Base-by-base conservation (phyloP, 2,329 filamentous ascomycete species). In the Fusarium longipes region DNA sequence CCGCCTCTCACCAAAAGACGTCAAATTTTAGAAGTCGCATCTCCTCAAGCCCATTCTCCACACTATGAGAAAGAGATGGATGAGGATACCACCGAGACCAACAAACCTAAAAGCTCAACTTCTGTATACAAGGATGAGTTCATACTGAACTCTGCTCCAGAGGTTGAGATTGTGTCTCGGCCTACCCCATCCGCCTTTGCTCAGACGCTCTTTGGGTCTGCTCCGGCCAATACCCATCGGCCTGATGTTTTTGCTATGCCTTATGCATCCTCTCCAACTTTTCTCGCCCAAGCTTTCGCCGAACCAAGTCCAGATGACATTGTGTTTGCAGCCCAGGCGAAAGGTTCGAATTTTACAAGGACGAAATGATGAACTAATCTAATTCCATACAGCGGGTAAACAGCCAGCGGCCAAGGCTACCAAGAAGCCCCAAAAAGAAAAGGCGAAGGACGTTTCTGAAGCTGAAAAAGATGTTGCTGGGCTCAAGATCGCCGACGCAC, bases 221-320 rank as follows among this genome's bases (percentile, higher is more conserved):
- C 75, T 76, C 73, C 75, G 64, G 73, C 63, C 45, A 73, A 73
- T 57, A 53, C 58, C 67, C 74, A 71, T 29, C 75, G 68, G 57
- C 75, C 73, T 36, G 73, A 78, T 62, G 53, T 77, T 51, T 80
- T 76, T 70, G 74, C 79, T 39, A 79, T 87, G 73, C 84, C 85
- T 50, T 87, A 87, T 62, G 79, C 82, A 70, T 79, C 79, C 15
- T 82, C 82, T 38, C 78, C 83, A 29, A 78, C 81, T 56, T 83
- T 83, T 76, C 75, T 82, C 79, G 75, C 83, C 74, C 82, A 88
- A 75, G 87, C 89, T 60, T 97, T 97, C 81, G 84, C 90, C 83
- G 88, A 89, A 77, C 94, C 95, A 55, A 97, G 94, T 80, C 94
- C 94, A 70, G 94, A 98, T 82, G 94, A 97, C 78, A 82, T 96